Percentiles rank a stretch among this genome's conserved stretches.
Conservation (phyloP, 1,284 basidiomycete genomes). For the Ustilago loliicola region DNA sequence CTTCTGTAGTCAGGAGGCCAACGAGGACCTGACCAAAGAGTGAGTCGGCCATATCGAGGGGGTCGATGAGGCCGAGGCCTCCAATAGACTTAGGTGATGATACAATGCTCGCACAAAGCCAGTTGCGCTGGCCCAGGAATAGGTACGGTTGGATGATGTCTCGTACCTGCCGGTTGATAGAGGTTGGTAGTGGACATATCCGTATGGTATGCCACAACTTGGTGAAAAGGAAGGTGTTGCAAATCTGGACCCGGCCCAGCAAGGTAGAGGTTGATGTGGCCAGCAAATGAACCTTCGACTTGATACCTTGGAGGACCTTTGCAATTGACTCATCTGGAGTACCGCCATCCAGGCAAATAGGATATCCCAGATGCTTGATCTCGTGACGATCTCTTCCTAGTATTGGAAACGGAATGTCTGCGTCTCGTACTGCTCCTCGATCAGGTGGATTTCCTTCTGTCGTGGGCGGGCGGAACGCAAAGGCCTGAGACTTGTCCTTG, state of each 20-base stretch:
- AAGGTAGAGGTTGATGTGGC: neutral
- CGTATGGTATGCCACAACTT: constrained; percentile 19
- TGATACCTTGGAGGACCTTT: neutral
- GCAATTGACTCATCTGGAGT: neutral
- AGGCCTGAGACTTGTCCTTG: constrained; percentile 12
- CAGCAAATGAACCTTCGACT: constrained; percentile 2
- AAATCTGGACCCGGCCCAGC: constrained; percentile 9
- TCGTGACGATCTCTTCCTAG: neutral
- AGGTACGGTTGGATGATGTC: neutral
- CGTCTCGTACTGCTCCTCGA: neutral
- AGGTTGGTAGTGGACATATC: constrained; percentile 4
- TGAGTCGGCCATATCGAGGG: constrained; percentile 6
- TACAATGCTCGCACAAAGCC: constrained; percentile 8
- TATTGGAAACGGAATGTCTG: constrained; percentile 11
- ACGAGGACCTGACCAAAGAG: constrained; percentile 12
- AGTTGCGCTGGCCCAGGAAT: neutral
- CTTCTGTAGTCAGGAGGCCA: neutral
- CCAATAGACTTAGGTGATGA: constrained; percentile 6
- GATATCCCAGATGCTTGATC: constrained; percentile 12
- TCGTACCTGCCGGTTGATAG: neutral
- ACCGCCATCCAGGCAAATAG: constrained; percentile 11
- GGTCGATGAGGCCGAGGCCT: constrained; percentile 7
- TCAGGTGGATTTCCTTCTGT: neutral
- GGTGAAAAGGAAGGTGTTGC: constrained; percentile 16
- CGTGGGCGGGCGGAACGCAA: constrained; percentile 5